phyloP scores from a whole-genome alignment of 1,284 basidiomycete genomes.

The Microbotryum violaceum region DNA sequence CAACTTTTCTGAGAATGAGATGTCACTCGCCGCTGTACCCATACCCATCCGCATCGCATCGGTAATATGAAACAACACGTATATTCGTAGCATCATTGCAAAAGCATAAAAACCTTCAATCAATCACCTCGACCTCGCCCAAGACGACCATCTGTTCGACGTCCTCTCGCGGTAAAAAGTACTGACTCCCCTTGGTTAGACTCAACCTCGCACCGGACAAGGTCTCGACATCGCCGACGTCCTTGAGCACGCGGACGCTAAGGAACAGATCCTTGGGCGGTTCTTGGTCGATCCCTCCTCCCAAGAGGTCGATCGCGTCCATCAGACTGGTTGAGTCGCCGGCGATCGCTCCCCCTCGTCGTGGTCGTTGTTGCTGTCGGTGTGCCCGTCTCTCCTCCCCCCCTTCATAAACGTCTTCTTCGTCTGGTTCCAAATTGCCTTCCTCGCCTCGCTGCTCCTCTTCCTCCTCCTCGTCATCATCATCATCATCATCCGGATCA shows the following conservation, averaged over 20 bases:
- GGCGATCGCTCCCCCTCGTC: slow-evolving; percentile 8
- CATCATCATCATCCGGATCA: too few species aligned
- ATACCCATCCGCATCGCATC: too few species aligned
- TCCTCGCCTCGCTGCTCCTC: too few species aligned
- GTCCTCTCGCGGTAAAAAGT: slow-evolving; percentile 73
- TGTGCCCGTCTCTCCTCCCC: background rate
- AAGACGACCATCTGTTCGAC: slow-evolving; percentile 87
- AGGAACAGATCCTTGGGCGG: slow-evolving; percentile 78
- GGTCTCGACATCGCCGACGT: slow-evolving; percentile 82
- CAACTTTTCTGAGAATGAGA: too few species aligned
- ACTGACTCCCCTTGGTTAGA: slow-evolving; percentile 78
- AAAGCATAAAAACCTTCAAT: slow-evolving; percentile 6
- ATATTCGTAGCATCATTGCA: too few species aligned
- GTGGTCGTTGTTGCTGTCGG: slow-evolving; percentile 18
- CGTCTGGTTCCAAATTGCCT: slow-evolving; percentile 8
- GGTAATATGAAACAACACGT: too few species aligned
- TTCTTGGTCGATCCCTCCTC: slow-evolving; percentile 57
- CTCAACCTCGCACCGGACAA: slow-evolving; percentile 73
- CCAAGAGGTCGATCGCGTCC: slow-evolving; percentile 58
- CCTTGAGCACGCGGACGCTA: slow-evolving; percentile 65
- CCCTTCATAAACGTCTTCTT: background rate
- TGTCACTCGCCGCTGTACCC: too few species aligned
- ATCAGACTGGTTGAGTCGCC: slow-evolving; percentile 7
- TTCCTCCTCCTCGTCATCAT: too few species aligned
- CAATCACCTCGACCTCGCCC: slow-evolving; percentile 63